phyloP scores from a whole-genome alignment of 2,329 filamentous ascomycete species.

The Neofusicoccum ribis region DNA sequence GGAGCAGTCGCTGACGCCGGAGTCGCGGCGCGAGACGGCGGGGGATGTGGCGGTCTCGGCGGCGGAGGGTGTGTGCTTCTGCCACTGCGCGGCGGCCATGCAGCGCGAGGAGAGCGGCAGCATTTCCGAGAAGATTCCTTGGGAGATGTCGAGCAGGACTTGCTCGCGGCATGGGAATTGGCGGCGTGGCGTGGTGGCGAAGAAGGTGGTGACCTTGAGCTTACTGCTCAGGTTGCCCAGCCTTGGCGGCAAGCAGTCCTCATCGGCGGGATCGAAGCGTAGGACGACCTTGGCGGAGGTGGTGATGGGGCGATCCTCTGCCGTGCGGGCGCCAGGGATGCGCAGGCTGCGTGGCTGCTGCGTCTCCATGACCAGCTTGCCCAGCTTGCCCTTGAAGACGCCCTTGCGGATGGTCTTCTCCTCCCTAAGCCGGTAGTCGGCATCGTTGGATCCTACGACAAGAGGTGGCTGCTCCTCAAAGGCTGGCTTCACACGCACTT shows the following conservation, averaged over 20 bases:
- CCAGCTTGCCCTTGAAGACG: slow-evolving; percentile 59
- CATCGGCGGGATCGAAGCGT: slow-evolving; percentile 60
- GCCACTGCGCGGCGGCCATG: slow-evolving; percentile 60
- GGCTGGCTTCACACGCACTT: slow-evolving; percentile 61
- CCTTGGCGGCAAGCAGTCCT: slow-evolving; percentile 52
- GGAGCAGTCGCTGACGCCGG: slow-evolving; percentile 40
- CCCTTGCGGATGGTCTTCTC: slow-evolving; percentile 64
- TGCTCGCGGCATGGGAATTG: slow-evolving; percentile 49
- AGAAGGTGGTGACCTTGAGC: slow-evolving; percentile 60
- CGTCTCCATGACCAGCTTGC: slow-evolving; percentile 58
- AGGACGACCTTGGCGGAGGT: slow-evolving; percentile 59
- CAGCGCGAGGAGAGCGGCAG: slow-evolving; percentile 57
- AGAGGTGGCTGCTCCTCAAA: slow-evolving; percentile 62
- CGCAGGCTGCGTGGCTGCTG: slow-evolving; percentile 59
- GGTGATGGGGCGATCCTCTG: slow-evolving; percentile 45
- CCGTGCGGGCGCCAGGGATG: slow-evolving; percentile 45
- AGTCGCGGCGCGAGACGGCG: slow-evolving; percentile 39
- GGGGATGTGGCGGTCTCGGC: slow-evolving; percentile 20
- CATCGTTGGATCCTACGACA: slow-evolving; percentile 47
- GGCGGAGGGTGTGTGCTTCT: slow-evolving; percentile 43
- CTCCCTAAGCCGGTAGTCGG: slow-evolving; percentile 55
- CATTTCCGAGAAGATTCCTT: slow-evolving; percentile 55
- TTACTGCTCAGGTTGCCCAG: slow-evolving; percentile 55
- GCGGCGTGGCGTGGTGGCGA: slow-evolving; percentile 52
- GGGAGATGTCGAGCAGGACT: slow-evolving; percentile 47